A percentile compares a stretch with the other conserved stretches of the same genome.
Conservation (phyloP, 768 basidiomycete genomes). For the Trametopsis cervina region DNA sequence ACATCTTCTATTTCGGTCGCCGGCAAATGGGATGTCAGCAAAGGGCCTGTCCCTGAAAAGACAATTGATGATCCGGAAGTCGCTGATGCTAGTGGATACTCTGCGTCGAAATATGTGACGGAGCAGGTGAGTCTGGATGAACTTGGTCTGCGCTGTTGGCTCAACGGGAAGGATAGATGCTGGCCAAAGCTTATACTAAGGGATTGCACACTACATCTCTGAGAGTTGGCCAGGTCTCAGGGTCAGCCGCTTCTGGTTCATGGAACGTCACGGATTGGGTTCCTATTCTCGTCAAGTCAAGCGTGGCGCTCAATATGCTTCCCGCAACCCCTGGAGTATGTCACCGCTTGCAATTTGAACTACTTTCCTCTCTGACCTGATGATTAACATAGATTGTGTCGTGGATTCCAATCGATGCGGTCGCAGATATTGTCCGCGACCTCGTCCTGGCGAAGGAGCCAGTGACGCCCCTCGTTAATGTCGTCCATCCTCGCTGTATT, state of each 20-base stretch:
- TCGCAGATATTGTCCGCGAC: slow-evolving; percentile 27
- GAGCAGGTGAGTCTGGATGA: slow-evolving; percentile 13
- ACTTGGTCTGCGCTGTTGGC: no score
- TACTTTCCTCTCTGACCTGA: neutral
- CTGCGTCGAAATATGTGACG: slow-evolving; percentile 28
- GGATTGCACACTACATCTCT: slow-evolving; percentile 21
- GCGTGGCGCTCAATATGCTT: slow-evolving; percentile 13
- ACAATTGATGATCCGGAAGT: slow-evolving; percentile 13
- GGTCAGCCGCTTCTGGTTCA: slow-evolving; percentile 20
- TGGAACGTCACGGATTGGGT: slow-evolving; percentile 29
- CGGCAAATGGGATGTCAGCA: slow-evolving; percentile 12
- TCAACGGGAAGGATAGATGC: no score
- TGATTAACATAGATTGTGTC: slow-evolving; percentile 19
- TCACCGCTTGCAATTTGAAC: neutral
- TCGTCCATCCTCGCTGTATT: slow-evolving; percentile 32
- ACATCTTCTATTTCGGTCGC: slow-evolving; percentile 31
- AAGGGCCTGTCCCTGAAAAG: slow-evolving; percentile 14
- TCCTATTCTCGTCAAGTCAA: slow-evolving; percentile 22
- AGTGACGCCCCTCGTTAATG: slow-evolving; percentile 24
- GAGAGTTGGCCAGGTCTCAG: slow-evolving; percentile 27
- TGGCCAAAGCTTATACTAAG: slow-evolving; percentile 9
- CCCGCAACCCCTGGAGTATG: slow-evolving; percentile 11
- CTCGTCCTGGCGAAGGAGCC: slow-evolving; percentile 20
- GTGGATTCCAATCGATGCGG: slow-evolving; percentile 33
- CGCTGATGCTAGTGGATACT: slow-evolving; percentile 25